Conservation (phyloP, 2,329 filamentous ascomycete genomes). For the Camillea tinctor region DNA sequence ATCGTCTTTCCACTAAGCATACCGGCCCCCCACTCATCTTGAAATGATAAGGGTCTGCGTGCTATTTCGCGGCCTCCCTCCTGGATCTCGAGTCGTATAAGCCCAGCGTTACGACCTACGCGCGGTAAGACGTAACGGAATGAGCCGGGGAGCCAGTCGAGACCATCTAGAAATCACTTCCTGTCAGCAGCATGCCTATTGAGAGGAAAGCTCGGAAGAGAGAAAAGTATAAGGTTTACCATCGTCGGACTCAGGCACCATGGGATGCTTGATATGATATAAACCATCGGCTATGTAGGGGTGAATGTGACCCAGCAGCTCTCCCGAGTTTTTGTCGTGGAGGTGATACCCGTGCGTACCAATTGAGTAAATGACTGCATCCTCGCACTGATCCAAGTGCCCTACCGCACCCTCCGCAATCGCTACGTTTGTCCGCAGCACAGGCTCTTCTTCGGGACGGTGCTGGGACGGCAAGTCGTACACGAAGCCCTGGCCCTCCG, state of each 20-base stretch:
- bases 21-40: slow-evolving; percentile 47
- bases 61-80: slow-evolving; percentile 16
- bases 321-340: slow-evolving; percentile 39
- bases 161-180: neutral
- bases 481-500: slow-evolving; percentile 42
- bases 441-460: slow-evolving; percentile 26
- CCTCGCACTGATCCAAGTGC: slow-evolving; percentile 42
- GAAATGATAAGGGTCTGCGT: slow-evolving; percentile 26
- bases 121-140: neutral
- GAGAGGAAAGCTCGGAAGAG: too few relatives aligned
- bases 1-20: slow-evolving; percentile 41
- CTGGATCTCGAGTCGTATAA: slow-evolving; percentile 28
- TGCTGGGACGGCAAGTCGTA: slow-evolving; percentile 37
- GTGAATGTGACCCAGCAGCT: slow-evolving; percentile 37
- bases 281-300: slow-evolving; percentile 33
- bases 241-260: neutral
- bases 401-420: slow-evolving; percentile 42
- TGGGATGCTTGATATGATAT: slow-evolving; percentile 23
- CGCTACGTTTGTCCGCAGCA: slow-evolving; percentile 33
- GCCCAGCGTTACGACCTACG: slow-evolving; percentile 10
- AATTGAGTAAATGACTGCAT: slow-evolving; percentile 44
- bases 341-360: slow-evolving; percentile 41
- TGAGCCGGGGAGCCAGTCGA: neutral
- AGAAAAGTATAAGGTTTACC: neutral
- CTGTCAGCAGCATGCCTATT: too few relatives aligned